phyloP scores from a whole-genome alignment of 129 eudicot genomes.

The Artemisia tridentata region DNA sequence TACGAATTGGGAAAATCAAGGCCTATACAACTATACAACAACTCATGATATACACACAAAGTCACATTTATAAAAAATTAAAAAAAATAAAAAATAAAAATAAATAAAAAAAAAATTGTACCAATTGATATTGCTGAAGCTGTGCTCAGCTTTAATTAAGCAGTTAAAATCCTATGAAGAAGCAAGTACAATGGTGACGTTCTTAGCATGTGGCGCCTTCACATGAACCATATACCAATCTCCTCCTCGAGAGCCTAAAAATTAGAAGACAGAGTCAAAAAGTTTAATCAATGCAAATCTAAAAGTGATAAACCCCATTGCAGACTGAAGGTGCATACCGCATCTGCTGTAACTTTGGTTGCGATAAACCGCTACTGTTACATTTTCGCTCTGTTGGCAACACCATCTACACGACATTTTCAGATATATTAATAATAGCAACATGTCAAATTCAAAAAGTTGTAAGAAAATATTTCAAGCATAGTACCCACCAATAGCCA shows the following conservation, averaged over 20 bases:
- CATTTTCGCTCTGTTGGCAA: constrained; percentile 99
- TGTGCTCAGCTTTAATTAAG: constrained; percentile 55
- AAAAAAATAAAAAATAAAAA: neutral
- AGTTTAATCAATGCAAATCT: neutral
- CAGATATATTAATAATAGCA: constrained; percentile 7
- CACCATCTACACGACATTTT: constrained; percentile 65
- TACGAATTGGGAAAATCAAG: too few relatives aligned
- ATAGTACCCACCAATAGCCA: constrained; percentile 56
- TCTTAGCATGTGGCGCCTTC: constrained; percentile 82
- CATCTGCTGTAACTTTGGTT: constrained; percentile 96
- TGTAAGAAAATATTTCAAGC: neutral
- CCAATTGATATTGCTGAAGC: constrained; percentile 82
- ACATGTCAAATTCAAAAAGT: neutral
- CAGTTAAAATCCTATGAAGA: constrained; percentile 56
- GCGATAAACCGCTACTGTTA: constrained; percentile 96
- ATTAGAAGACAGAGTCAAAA: constrained; percentile 1
- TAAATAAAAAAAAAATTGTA: too few relatives aligned
- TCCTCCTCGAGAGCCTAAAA: constrained; percentile 94
- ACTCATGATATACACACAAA: constrained; percentile 3
- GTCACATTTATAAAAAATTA: neutral
- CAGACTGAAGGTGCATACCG: constrained; percentile 46
- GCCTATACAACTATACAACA: neutral
- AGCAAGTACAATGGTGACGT: constrained; percentile 76
- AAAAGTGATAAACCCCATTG: neutral
- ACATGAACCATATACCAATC: constrained; percentile 20